Base-by-base conservation (phyloP, 148 eudicot genomes). In the Polygonum aviculare region DNA sequence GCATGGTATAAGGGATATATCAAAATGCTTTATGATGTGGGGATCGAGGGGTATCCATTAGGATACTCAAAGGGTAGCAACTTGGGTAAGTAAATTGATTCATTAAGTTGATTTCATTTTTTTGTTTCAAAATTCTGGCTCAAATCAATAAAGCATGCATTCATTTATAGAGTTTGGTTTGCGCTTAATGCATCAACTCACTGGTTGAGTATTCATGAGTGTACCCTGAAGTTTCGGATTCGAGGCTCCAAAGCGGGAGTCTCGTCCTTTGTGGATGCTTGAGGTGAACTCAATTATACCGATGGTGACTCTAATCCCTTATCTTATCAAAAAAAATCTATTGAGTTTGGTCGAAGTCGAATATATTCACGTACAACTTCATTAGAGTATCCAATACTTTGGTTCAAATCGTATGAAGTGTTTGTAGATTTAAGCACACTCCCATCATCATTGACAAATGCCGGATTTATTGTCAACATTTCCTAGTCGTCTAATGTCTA, bases 11-110 rank as follows among this genome's bases (percentile, higher is more conserved):
- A 54, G 22, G 22, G 60, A 4, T n/a, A 22, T 54, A 54, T 54
- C 60, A 54, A 54, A 62, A 62, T 62, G 8, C 16, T 67, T 38
- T 67, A 60, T 67, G 11, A 15, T 8, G 44, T 67, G 72, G 72
- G 44, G 21, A 67, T 67, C 67, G 19, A 67, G 44, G 45, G 72
- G 72, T 67, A 67, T 67, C 72, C 72, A 67, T 31, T 15, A 67
- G 72, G 44, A 67, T 67, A 54, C 38, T 60, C 21, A 54, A 54
- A 18, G 60, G 26, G 22, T 4, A 7, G 8, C 60, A 54, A 54
- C n/a, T 16, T 22, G 60, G 60, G 60, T 54, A 18, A 54, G 19
- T n/a, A 54, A 1, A 4, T 16, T 54, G 8, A 1, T 18, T 54
- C 22, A 16, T 52, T 52, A 59, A 7, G 65, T 59, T 2, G 3